Percentiles rank a stretch among this genome's conserved stretches.
Evolutionary conservation across 371 early-diverging fungal species (phyloP).

Genomic region (Mortierella sp.): DNA sequence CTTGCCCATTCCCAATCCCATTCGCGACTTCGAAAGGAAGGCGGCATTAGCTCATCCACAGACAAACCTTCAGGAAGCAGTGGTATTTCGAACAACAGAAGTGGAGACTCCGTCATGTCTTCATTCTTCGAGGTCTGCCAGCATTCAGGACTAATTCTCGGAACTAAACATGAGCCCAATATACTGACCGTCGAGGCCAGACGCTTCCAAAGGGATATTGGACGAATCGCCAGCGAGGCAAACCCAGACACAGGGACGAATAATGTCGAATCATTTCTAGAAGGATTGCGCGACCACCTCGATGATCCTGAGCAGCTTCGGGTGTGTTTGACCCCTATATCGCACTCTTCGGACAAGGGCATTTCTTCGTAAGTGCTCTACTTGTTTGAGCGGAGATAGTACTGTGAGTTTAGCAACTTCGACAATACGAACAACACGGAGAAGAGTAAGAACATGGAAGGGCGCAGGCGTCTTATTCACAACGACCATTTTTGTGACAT

Average conservation of each 20-base stretch:
- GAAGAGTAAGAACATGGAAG: background rate
- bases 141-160: conserved; percentile 36
- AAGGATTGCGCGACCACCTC: conserved; percentile 35
- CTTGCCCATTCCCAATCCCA: background rate
- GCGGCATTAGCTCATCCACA: too few relatives aligned
- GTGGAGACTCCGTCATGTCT: too few relatives aligned
- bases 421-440: background rate
- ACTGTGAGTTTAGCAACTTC: background rate
- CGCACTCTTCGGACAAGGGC: conserved; percentile 8
- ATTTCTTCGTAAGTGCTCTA: conserved; percentile 19
- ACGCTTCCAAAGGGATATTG: conserved; percentile 40
- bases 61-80: too few relatives aligned
- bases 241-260: conserved; percentile 13
- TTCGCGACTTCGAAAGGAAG: background rate
- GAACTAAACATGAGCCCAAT: conserved; percentile 21
- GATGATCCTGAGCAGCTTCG: conserved; percentile 30
- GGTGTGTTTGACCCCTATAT: conserved; percentile 25
- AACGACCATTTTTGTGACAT: background rate
- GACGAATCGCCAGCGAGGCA: conserved; percentile 15
- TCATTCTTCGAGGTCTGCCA: conserved; percentile 32
- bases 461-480: background rate
- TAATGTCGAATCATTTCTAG: conserved; percentile 26
- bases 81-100: too few relatives aligned
- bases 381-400: too few relatives aligned
- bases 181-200: conserved; percentile 34